Conservation (phyloP, 2,329 filamentous ascomycete species). For the Neonectria magnoliae region DNA sequence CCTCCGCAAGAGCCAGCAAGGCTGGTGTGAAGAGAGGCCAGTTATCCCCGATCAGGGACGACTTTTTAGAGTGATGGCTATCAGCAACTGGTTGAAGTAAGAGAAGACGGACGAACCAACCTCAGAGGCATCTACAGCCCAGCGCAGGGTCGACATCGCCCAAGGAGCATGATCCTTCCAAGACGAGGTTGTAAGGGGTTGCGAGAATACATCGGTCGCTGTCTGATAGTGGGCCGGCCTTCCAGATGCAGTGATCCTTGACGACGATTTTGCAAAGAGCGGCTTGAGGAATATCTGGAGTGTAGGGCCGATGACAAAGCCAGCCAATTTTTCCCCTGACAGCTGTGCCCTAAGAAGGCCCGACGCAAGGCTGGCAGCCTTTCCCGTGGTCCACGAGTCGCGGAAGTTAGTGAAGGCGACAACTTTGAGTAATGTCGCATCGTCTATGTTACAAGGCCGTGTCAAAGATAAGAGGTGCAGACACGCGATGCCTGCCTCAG, state of each 20-base stretch:
- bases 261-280: constrained; percentile 69
- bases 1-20: constrained; percentile 75
- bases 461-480: constrained; percentile 40
- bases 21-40: constrained; percentile 79
- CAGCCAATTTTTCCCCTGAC: constrained; percentile 14
- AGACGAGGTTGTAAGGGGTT: constrained; percentile 13
- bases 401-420: constrained; percentile 45
- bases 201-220: constrained; percentile 6
- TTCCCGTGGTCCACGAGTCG: constrained; percentile 52
- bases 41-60: constrained; percentile 58
- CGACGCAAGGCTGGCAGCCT: constrained; percentile 44
- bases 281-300: constrained; percentile 73
- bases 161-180: constrained; percentile 41
- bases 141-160: constrained; percentile 50
- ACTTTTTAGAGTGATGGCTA: constrained; percentile 47
- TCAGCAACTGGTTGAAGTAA: constrained; percentile 8
- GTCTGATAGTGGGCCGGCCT: constrained; percentile 42
- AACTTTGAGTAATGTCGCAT: constrained; percentile 44
- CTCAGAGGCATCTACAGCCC: constrained; percentile 64
- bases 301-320: constrained; percentile 64
- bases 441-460: constrained; percentile 18
- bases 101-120: constrained; percentile 48
- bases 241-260: constrained; percentile 47
- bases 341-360: constrained; percentile 47
- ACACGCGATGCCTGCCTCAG: constrained; percentile 43